phyloP scores from a whole-genome alignment of 495 filamentous ascomycete genomes.

The Lineolata rhizophorae region DNA sequence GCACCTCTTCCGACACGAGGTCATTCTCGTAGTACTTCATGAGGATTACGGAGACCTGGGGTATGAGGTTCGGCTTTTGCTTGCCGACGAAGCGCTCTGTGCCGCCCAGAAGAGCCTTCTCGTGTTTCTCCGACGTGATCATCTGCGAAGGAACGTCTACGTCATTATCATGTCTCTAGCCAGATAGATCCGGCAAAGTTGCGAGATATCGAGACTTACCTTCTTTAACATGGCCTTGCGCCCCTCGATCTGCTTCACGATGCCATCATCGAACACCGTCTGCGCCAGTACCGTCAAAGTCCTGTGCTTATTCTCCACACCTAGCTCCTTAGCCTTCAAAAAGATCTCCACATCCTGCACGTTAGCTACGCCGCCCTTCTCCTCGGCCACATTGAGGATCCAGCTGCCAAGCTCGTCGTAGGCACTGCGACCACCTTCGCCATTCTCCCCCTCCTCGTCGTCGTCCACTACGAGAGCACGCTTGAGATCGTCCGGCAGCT shows the following conservation, averaged over 20 bases:
- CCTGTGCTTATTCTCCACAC: slow-evolving; percentile 87
- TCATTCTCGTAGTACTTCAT: slow-evolving; percentile 75
- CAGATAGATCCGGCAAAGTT: no score
- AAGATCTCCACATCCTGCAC: slow-evolving; percentile 80
- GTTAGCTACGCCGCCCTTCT: slow-evolving; percentile 47
- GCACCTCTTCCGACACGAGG: slow-evolving; percentile 62
- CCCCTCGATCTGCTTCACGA: slow-evolving; percentile 61
- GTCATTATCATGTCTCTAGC: no score
- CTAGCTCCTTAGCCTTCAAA: slow-evolving; percentile 85
- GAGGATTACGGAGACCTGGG: slow-evolving; percentile 65
- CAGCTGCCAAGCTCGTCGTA: slow-evolving; percentile 90
- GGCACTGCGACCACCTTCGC: slow-evolving; percentile 46
- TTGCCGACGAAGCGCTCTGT: slow-evolving; percentile 81
- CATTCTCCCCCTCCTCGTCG: slow-evolving; percentile 61
- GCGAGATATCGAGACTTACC: slow-evolving; percentile 30
- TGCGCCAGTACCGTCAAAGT: slow-evolving; percentile 81
- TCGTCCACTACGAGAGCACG: slow-evolving; percentile 66
- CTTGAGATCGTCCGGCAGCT: slow-evolving; percentile 80
- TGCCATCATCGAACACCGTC: slow-evolving; percentile 80
- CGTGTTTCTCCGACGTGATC: slow-evolving; percentile 71
- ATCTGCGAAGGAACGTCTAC: slow-evolving; percentile 24
- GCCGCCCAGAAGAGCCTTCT: slow-evolving; percentile 94
- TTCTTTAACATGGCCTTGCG: slow-evolving; percentile 76
- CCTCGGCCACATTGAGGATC: slow-evolving; percentile 54
- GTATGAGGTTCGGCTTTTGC: slow-evolving; percentile 55